Evolutionary conservation across 225 moss, liverwort and hornwort genomes (phyloP).

Genomic region (Ulota crispa): DNA sequence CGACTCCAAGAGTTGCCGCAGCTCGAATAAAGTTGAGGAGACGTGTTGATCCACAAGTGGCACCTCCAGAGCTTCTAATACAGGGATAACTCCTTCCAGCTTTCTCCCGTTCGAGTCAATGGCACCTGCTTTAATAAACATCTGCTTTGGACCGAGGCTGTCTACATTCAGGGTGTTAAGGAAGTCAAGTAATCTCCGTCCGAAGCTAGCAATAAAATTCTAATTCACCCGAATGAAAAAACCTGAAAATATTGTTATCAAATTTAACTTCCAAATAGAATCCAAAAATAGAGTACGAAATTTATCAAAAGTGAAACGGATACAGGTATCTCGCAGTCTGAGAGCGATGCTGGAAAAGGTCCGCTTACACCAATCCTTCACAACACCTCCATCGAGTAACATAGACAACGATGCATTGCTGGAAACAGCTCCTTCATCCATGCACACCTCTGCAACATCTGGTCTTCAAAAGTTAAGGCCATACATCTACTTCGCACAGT

Average conservation of each 20-base stretch:
- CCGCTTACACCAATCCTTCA: conserved; percentile 86
- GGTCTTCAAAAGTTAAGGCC: conserved; percentile 47
- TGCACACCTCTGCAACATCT: conserved; percentile 87
- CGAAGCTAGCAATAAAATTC: not conserved
- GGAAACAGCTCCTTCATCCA: conserved; percentile 85
- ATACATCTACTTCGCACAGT: not conserved
- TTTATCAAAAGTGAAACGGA: conserved; percentile 33
- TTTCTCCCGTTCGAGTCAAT: conserved; percentile 63
- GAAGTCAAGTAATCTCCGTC: not conserved
- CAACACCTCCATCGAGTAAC: conserved; percentile 77
- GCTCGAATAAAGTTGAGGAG: conserved; percentile 61
- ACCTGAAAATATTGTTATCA: not conserved
- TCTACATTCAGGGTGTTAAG: conserved; percentile 51
- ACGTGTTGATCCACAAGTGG: conserved; percentile 58
- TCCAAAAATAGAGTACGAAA: not conserved
- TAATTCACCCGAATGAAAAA: not conserved
- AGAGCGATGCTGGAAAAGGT: conserved; percentile 47
- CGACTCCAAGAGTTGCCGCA: conserved; percentile 65
- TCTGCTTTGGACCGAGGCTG: conserved; percentile 58
- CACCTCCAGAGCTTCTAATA: conserved; percentile 77
- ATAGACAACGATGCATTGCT: conserved; percentile 78
- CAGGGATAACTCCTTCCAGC: conserved; percentile 71
- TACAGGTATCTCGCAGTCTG: conserved; percentile 70
- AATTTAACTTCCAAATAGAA: not conserved
- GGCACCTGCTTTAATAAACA: conserved; percentile 55